phyloP scores from a whole-genome alignment of 768 basidiomycete genomes.

The Sporobolomyces pararoseus region DNA sequence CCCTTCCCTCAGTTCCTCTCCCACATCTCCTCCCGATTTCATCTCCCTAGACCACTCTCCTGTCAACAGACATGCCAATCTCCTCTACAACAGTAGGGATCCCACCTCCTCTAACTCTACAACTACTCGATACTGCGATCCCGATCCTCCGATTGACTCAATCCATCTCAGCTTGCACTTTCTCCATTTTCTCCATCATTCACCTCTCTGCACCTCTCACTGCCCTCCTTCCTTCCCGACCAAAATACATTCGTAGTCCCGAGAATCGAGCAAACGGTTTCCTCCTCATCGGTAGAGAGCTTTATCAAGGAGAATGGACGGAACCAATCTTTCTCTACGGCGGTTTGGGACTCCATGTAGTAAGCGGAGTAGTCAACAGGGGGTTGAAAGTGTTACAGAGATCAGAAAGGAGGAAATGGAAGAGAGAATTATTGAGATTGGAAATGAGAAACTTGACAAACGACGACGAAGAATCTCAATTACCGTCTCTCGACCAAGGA shows the following conservation, averaged over 20 bases:
- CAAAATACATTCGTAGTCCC: slow-evolving; percentile 57
- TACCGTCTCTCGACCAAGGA: background rate
- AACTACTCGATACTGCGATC: background rate
- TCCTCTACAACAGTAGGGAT: background rate
- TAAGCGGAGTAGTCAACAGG: slow-evolving; percentile 29
- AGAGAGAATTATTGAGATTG: slow-evolving; percentile 5
- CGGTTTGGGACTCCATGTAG: slow-evolving; percentile 32
- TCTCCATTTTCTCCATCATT: slow-evolving; percentile 78
- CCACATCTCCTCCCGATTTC: background rate
- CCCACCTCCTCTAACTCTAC: background rate
- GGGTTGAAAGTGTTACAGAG: slow-evolving; percentile 12
- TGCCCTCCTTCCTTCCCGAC: slow-evolving; percentile 55
- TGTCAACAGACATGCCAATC: background rate
- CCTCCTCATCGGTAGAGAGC: slow-evolving; percentile 55
- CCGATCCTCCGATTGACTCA: slow-evolving; percentile 18
- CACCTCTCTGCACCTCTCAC: slow-evolving; percentile 41
- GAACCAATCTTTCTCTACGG: slow-evolving; percentile 42
- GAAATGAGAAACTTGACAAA: background rate
- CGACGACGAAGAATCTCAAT: background rate
- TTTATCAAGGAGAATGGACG: slow-evolving; percentile 40
- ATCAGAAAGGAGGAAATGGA: slow-evolving; percentile 22
- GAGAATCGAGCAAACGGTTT: slow-evolving; percentile 90
- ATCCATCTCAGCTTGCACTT: slow-evolving; percentile 57
- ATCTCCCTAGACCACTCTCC: background rate
- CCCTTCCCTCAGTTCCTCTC: background rate